Conservation (phyloP, 805 yeast species). For the Lipomyces sp. region DNA sequence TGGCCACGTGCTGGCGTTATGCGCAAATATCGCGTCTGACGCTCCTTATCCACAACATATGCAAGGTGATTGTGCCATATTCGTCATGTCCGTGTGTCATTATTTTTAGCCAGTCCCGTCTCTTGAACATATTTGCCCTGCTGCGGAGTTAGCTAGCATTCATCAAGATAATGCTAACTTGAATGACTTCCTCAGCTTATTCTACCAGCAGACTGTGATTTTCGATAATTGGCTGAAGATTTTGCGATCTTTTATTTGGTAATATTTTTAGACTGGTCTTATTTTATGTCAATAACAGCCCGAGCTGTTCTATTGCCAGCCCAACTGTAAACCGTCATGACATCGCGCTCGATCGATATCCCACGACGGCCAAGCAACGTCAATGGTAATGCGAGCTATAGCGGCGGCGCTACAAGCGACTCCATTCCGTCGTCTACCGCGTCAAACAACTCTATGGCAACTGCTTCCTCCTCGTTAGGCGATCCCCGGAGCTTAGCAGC, state of each 20-base stretch:
- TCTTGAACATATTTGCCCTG: neutral
- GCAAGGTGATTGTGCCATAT: neutral
- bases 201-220: neutral
- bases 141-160: neutral
- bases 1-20: neutral
- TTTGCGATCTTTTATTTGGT: neutral
- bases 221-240: neutral
- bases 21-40: neutral
- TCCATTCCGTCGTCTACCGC: slow-evolving; percentile 18
- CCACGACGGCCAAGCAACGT: slow-evolving; percentile 15
- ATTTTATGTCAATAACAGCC: neutral
- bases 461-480: slow-evolving; percentile 22
- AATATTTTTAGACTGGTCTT: neutral
- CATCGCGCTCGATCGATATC: slow-evolving; percentile 19
- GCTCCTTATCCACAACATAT: neutral
- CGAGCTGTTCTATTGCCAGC: neutral
- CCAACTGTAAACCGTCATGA: slow-evolving; percentile 7
- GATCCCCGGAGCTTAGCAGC: slow-evolving; percentile 4
- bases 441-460: slow-evolving; percentile 16
- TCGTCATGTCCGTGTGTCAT: neutral
- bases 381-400: neutral
- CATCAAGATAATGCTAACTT: neutral
- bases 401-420: neutral
- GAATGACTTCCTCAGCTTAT: neutral
- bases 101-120: neutral